These are phyloP conservation scores for Phialophora expanda DNA, from an alignment of 2,329 filamentous ascomycete species.

Conservation along the genomic window DNA sequence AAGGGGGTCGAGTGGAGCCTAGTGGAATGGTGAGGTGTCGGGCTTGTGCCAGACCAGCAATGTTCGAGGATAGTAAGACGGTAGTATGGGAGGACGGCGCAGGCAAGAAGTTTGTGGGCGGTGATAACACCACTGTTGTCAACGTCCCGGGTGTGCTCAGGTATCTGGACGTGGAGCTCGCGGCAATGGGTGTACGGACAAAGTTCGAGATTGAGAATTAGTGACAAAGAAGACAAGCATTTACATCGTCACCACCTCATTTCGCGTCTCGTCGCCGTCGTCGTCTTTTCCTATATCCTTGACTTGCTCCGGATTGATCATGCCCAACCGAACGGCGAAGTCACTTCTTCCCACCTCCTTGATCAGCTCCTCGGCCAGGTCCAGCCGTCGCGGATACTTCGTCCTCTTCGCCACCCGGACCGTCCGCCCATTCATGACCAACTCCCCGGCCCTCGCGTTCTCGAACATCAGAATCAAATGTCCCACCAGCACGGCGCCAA, in stretches of 20 bases:
- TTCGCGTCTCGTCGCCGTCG: background rate
- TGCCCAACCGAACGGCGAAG: slow-evolving; percentile 48
- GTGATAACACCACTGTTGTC: slow-evolving; percentile 87
- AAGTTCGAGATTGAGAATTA: slow-evolving; percentile 77
- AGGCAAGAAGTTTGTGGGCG: slow-evolving; percentile 82
- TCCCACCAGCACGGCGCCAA: slow-evolving; percentile 59
- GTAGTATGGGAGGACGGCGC: slow-evolving; percentile 86
- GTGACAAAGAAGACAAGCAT: background rate
- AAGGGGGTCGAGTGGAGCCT: slow-evolving; percentile 50
- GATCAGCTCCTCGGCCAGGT: slow-evolving; percentile 49
- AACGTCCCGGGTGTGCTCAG: slow-evolving; percentile 91
- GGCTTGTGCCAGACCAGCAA: slow-evolving; percentile 71
- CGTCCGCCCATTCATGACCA: slow-evolving; percentile 59
- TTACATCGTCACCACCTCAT: slow-evolving; percentile 33
- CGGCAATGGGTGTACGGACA: slow-evolving; percentile 94
- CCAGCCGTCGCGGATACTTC: slow-evolving; percentile 44
- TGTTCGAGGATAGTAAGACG: slow-evolving; percentile 70
- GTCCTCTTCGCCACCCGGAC: slow-evolving; percentile 40
- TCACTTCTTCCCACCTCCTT: slow-evolving; percentile 45
- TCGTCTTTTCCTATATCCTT: background rate
- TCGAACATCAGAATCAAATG: slow-evolving; percentile 61
- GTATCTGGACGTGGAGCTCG: slow-evolving; percentile 92
- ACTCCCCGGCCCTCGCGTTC: slow-evolving; percentile 56
- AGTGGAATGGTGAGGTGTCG: slow-evolving; percentile 74
- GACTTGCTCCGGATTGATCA: slow-evolving; percentile 40